Conservation (phyloP, 2,329 filamentous ascomycete species). For the Penicillium decumbens region DNA sequence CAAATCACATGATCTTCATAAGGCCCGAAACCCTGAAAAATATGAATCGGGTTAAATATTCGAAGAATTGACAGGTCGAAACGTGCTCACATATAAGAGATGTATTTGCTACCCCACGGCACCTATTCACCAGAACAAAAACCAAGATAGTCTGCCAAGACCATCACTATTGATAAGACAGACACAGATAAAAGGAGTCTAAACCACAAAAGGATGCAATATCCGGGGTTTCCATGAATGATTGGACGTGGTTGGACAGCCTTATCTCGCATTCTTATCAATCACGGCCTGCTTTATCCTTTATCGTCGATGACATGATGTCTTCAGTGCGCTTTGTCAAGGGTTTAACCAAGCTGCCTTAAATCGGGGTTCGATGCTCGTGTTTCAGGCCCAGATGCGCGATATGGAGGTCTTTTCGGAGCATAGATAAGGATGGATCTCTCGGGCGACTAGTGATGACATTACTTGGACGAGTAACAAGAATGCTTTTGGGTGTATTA, state of each 20-base stretch:
- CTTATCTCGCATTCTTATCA: slow-evolving; percentile 14
- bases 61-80: too few species aligned
- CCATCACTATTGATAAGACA: neutral
- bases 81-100: too few species aligned
- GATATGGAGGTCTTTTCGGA: neutral
- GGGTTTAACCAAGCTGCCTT: neutral
- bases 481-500: neutral
- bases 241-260: slow-evolving; percentile 9
- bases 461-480: too few species aligned
- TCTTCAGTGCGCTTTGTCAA: neutral
- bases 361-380: neutral
- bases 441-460: neutral
- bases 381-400: neutral
- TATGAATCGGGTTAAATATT: too few species aligned
- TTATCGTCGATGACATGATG: neutral
- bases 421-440: neutral
- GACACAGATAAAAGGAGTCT: slow-evolving; percentile 6
- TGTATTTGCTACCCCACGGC: too few species aligned
- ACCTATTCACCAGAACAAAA: too few species aligned
- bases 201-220: slow-evolving; percentile 15
- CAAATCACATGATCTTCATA: too few species aligned
- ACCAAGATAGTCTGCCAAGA: neutral
- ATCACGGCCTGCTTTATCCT: neutral
- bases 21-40: too few species aligned
- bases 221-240: slow-evolving; percentile 11